Percentiles rank a stretch among this genome's conserved stretches.
These are phyloP conservation scores for Baudoinia panamericana DNA, from an alignment of 495 filamentous ascomycete species.

Conservation along the genomic window DNA sequence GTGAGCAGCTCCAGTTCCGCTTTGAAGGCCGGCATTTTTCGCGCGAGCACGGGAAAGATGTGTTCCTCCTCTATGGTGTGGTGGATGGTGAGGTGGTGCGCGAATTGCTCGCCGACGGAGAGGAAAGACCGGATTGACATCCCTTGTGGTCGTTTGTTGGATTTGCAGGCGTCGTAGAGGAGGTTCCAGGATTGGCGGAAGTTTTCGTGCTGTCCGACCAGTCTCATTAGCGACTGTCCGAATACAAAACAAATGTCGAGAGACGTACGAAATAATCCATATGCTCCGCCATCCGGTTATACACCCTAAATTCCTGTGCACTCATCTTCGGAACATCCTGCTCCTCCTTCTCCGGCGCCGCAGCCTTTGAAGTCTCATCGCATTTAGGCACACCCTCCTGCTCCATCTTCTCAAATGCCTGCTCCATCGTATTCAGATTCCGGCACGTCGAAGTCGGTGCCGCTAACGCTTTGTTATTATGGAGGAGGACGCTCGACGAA, in stretches of 20 bases:
- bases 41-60: conserved; percentile 65
- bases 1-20: conserved; percentile 50
- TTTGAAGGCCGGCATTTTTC: conserved; percentile 69
- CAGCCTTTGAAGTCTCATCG: background rate
- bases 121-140: conserved; percentile 55
- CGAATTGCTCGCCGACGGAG: conserved; percentile 49
- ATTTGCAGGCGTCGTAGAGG: conserved; percentile 46
- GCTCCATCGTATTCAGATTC: conserved; percentile 2
- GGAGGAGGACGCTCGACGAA: conserved; percentile 1
- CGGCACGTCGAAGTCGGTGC: background rate
- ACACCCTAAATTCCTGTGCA: conserved; percentile 44
- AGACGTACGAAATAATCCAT: conserved; percentile 62
- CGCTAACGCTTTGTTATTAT: conserved; percentile 2
- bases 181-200: conserved; percentile 62
- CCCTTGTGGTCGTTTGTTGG: conserved; percentile 39
- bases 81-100: conserved; percentile 56
- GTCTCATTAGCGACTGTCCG: no score
- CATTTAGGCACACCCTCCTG: conserved; percentile 9
- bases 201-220: conserved; percentile 66
- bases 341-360: conserved; percentile 12
- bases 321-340: conserved; percentile 36
- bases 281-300: conserved; percentile 60
- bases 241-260: no score
- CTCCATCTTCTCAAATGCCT: conserved; percentile 12
- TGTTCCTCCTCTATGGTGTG: conserved; percentile 76